Evolutionary conservation across 495 filamentous ascomycete genomes (phyloP), one percentile per base, ranked within the genome.

Genomic region (Halenospora varia): DNA sequence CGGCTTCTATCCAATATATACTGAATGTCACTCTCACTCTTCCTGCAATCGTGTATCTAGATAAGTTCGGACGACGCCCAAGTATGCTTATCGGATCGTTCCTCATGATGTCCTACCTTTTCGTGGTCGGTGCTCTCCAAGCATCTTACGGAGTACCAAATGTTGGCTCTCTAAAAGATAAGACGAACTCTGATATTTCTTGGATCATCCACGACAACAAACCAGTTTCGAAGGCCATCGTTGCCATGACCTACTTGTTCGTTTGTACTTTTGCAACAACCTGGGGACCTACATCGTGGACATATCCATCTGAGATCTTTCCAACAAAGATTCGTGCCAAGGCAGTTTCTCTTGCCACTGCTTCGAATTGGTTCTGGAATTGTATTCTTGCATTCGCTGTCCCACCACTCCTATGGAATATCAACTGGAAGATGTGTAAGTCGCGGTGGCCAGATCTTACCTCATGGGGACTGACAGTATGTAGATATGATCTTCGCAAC

Each of bases 1-100:
- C 86, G 1, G 81, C 88, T 2, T 86, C 84, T 0, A 86, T 92
- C 51, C 88, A 90, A 61, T 92, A 91, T 67, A 81, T 90, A 51
- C 83, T 92, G 69, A 89, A 89, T 68, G 85, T 89, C 1, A 73
- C 75, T 19, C 66, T 90, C 56, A 89, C 86, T 10, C 60, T 85
- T 2, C 82, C 82, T 0, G 82, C 82, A 2, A 78, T 87, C 35
- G 59, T 86, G 13, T 75, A 76, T 62, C 74, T 84, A 45, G 81
- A 84, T 62, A 64, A 64, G 24, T 76, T 77, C 60, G 78, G 79
- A 29, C 78, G 81, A 24, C 79, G 81, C 2, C 74, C 73, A 2
- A 68, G 77, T 0, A 71, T 84, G 35, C 73, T 84, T 4, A 57
- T 74, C 23, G 81, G 81, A 3, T 78, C 78, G 9, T 64, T 74